These are phyloP conservation scores for Eucommia ulmoides DNA, from an alignment of 257 asterid genomes.

Conservation along the genomic window DNA sequence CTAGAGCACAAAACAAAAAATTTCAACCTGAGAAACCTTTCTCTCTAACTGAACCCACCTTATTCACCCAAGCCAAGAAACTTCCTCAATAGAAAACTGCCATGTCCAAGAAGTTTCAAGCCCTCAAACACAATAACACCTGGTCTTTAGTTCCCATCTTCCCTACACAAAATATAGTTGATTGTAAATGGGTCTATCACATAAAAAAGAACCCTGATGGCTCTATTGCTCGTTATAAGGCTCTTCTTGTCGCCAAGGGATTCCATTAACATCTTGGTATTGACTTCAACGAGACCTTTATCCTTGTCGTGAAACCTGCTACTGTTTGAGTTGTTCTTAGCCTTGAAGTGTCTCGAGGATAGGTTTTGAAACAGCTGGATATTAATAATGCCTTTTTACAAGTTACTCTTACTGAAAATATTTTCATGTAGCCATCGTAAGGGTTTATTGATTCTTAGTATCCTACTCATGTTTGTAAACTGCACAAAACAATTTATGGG, in stretches of 20 bases:
- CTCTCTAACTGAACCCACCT: not conserved
- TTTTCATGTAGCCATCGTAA: not conserved
- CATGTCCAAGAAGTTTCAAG: not conserved
- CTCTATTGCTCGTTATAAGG: too few relatives aligned
- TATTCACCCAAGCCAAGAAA: not conserved
- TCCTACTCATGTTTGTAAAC: not conserved
- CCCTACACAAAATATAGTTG: not conserved
- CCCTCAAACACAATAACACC: not conserved
- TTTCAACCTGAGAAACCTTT: not conserved
- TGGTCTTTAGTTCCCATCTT: not conserved
- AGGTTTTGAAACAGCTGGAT: not conserved
- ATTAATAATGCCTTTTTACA: not conserved
- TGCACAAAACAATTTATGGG: not conserved
- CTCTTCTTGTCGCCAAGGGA: too few relatives aligned
- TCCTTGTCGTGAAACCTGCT: not conserved
- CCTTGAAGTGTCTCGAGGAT: not conserved
- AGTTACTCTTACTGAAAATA: not conserved
- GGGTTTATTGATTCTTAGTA: not conserved
- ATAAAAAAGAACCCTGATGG: not conserved
- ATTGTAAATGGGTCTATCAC: not conserved
- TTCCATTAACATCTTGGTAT: not conserved
- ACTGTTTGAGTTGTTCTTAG: not conserved
- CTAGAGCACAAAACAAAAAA: not conserved
- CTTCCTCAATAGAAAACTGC: not conserved
- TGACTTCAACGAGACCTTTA: not conserved